Base-by-base conservation (phyloP, 805 yeast genomes). In the Monosporozyma yasuniensis region DNA sequence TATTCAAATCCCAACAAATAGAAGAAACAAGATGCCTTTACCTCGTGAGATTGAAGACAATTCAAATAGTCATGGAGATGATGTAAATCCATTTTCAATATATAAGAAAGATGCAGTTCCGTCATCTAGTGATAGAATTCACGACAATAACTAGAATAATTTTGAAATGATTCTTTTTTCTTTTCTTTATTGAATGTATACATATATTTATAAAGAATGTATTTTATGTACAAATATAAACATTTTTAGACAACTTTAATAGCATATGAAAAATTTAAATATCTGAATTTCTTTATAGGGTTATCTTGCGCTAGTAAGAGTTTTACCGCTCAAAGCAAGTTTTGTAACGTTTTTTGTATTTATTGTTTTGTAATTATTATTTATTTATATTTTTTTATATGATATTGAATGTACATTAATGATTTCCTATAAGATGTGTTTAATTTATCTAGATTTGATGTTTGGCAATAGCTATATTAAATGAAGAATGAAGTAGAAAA, bases 71-170 rank as follows among this genome's bases (percentile, higher is more conserved):
- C 2, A 42, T 14, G 44, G 14, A 3, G 57, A 52, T 16, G 55
- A 54, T 19, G 56, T 53, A 12, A 70, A 70, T 52, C 73, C 75
- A 19, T 70, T 71, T 54, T 59, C 60, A 8, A 60, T 63, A 19
- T 71, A 71, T 44, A 53, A 67, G 51, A 68, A 60, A 50, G 63
- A 65, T 38, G 73, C 70, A 8, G 74, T 71, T 11, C 74, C 74
- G 1, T 50, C 60, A 35, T 64, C 65, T 30, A 60, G 63, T 25
- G 68, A 70, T 46, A 60, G 72, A 18, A 58, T 69, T 41, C 68
- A 64, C 42, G 58, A 60, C 50, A 49, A 47, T 8, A 18, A 28
- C 7, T 32, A 19, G 28, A n/a, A n/a, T n/a, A n/a, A n/a, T n/a
- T 23, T 4, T 38, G 42, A 39, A 42, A 5, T 43, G n/a, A n/a